Evolutionary conservation across 345 rosid species (phyloP), one percentile per base, ranked within the genome.

Genomic region (Brassica juncea): DNA sequence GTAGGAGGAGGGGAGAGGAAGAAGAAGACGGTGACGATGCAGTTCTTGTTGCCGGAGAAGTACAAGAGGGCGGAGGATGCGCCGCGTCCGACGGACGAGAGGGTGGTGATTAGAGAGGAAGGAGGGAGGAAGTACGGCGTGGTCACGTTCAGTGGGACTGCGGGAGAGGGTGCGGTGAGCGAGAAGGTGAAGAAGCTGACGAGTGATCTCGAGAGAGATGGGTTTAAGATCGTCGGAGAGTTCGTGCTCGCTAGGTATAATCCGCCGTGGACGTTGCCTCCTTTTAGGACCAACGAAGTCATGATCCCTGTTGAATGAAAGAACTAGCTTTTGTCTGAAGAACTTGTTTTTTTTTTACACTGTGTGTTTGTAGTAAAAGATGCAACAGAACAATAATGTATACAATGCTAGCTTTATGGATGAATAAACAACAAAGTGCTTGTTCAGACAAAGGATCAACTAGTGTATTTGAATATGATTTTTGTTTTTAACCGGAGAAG

Each of bases 261-360:
- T 37, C 99, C 97, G 0, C 97, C 99, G 6, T 92, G 94, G 92
- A 90, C 98, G 60, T 42, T 92, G 77, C 97, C 97, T 14, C 72
- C 86, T 14, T 85, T 90, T 3, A 90, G 91, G 85, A 89, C 95
- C 52, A 92, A 94, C 15, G 97, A 92, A 79, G 86, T 92, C 44
- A 83, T 91, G 94, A 78, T 91, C 49, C 91, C 97, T 8, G 76
- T 94, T 12, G 95, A 90, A 72, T 92, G 87, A 92, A 9, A 1
- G 27, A 4, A 32, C 8, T 28, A 69, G 58, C 75, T 80, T 74
- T 68, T 34, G 31, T 70, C 8, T 31, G 32, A 60, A 61, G 61
- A 76, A 69, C 28, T 30, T 69, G 52, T 66, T 5, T 4, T 32
- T 69, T 8, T 15, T 19, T 19, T 14, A 4, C 42, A 8, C 5